phyloP scores from a whole-genome alignment of 768 basidiomycete genomes.

The Boletus edulis region DNA sequence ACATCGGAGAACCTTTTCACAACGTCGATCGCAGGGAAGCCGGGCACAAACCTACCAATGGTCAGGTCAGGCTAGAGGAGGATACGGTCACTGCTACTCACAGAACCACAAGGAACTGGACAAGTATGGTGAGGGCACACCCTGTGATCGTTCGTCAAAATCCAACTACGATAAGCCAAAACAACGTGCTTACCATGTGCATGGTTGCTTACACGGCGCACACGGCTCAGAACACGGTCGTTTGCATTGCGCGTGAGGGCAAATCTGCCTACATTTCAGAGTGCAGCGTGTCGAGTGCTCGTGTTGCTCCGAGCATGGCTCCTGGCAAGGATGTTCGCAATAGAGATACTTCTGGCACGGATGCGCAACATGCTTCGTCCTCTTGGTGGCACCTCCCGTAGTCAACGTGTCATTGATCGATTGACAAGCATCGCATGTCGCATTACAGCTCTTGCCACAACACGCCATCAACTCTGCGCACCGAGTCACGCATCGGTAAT shows the following conservation, averaged over 20 bases:
- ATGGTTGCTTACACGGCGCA: slow-evolving; percentile 60
- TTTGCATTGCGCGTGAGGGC: slow-evolving; percentile 50
- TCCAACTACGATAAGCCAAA: background rate
- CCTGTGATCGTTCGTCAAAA: slow-evolving; percentile 33
- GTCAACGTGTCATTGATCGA: background rate
- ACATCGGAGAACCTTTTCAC: slow-evolving; percentile 47
- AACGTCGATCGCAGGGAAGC: slow-evolving; percentile 60
- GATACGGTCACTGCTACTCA: slow-evolving; percentile 31
- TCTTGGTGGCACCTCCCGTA: slow-evolving; percentile 9
- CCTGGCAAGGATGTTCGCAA: slow-evolving; percentile 55
- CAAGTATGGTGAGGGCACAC: slow-evolving; percentile 53
- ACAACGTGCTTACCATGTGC: slow-evolving; percentile 44
- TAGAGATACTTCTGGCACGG: slow-evolving; percentile 50
- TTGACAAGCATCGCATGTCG: slow-evolving; percentile 52
- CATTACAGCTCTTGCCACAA: slow-evolving; percentile 50
- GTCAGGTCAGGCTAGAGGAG: background rate
- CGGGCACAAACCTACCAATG: slow-evolving; percentile 55
- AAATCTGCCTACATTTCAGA: slow-evolving; percentile 50
- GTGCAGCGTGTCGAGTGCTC: slow-evolving; percentile 47
- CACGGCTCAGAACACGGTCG: slow-evolving; percentile 51
- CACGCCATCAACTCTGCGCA: slow-evolving; percentile 51
- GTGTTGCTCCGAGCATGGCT: slow-evolving; percentile 49
- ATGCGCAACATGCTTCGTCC: slow-evolving; percentile 42
- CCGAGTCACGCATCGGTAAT: slow-evolving; percentile 35
- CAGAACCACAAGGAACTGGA: slow-evolving; percentile 66